Percentiles rank a stretch among this genome's conserved stretches.
These are phyloP conservation scores for Betula pendula DNA, from an alignment of 306 rosid genomes.

Conservation along the genomic window DNA sequence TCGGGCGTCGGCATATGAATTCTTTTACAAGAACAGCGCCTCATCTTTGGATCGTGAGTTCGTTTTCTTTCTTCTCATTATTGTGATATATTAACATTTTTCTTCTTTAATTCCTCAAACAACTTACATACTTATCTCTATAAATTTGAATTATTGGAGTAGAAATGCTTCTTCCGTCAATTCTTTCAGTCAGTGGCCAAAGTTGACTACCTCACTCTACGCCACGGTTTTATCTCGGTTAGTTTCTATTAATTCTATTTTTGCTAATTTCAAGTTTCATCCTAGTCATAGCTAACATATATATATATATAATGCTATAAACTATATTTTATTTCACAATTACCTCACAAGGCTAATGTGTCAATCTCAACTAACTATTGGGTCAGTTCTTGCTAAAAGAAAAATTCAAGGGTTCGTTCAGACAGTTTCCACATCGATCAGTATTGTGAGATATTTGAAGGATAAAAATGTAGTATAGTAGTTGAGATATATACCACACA, in stretches of 20 bases:
- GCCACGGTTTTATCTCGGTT: constrained; percentile 62
- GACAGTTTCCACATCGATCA: too few species aligned
- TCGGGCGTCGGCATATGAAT: constrained; percentile 52
- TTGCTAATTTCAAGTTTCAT: too few species aligned
- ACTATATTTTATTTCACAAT: too few species aligned
- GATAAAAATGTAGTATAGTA: too few species aligned
- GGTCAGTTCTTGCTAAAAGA: too few species aligned
- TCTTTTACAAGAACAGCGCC: constrained; percentile 34
- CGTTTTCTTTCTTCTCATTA: not conserved
- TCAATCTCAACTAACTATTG: too few species aligned
- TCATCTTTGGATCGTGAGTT: constrained; percentile 54
- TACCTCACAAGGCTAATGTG: too few species aligned
- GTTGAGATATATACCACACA: too few species aligned
- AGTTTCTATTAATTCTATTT: not conserved
- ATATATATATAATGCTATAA: too few species aligned
- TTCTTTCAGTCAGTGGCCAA: constrained; percentile 59
- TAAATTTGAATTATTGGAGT: constrained; percentile 9
- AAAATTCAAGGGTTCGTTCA: too few species aligned
- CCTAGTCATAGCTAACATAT: too few species aligned
- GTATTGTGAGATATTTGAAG: too few species aligned
- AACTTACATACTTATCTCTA: not conserved
- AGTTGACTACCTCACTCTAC: constrained; percentile 60
- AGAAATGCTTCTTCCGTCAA: constrained; percentile 67
- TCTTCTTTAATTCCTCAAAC: not conserved
- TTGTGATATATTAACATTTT: not conserved